Base-by-base conservation (phyloP, 1,284 basidiomycete species). In the Taiwanofungus camphoratus region DNA sequence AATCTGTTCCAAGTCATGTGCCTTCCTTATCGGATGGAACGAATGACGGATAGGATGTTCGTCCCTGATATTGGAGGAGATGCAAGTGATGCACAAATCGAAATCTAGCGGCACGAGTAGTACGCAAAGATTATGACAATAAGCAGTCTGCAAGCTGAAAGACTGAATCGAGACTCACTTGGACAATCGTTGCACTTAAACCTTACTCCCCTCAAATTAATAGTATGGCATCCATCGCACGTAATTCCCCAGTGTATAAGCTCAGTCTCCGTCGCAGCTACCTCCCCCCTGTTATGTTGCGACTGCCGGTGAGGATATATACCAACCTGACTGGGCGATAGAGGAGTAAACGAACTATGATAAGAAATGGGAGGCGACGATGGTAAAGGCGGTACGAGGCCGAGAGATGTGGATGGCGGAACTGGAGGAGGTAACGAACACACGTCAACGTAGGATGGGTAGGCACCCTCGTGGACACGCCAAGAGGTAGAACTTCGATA, bases 131-230 rank as follows among this genome's bases (percentile, higher is more conserved):
- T 20, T 3, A 5, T 15, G 12, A 23, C 9, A 20, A 16, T 5
- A 3, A 2, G 5, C 4, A 41, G n/a, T n/a, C n/a, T n/a, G n/a
- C n/a, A n/a, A n/a, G n/a, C n/a, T n/a, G n/a, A n/a, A n/a, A n/a
- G n/a, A n/a, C n/a, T n/a, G n/a, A n/a, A 39, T 16, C 5, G 22
- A n/a, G 23, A 27, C 41, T 20, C 40, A 83, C 82, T 69, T 36
- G 67, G 63, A 57, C 84, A 87, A 52, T 85, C 80, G 15, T 86
- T 58, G 52, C 84, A 87, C 57, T 87, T 87, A 57, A 83, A 77
- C 38, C 86, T 70, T 46, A 77, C 58, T 12, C 84, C 85, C 36
- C 70, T 63, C 31, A 87, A 66, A 5, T 64, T 72, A 38, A 37
- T 44, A 13, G 63, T 53, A 2, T 68, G 48, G 55, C 84, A 87